Evolutionary conservation across 2,329 filamentous ascomycete species (phyloP), one percentile per base, ranked within the genome.

Genomic region (Phialocephala subalpina): DNA sequence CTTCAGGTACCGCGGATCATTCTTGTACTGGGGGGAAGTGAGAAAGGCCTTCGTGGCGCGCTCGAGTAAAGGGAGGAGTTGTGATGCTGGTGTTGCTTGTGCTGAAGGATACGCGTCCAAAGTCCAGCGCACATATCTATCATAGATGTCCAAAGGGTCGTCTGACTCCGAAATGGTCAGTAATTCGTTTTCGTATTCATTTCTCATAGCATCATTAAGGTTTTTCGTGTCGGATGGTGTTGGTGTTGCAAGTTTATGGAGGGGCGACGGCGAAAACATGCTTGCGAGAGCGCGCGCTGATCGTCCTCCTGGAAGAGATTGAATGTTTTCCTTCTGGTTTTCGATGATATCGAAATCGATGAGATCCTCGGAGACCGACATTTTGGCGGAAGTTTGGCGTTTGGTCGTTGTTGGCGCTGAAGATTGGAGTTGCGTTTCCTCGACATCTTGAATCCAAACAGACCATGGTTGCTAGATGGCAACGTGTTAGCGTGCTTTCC

Each of bases 111-210:
- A 99, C 61, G 95, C 92, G 78, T 97, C 93, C 33, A 98, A 83
- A 0, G 94, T 97, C 96, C 96, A 99, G 80, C 93, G 93, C 65
- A 98, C 93, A 77, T 99, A 99, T 77, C 96, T 90, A 78, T 98
- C 95, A 81, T 93, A 99, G 68, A 97, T 87, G 74, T 98, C 96
- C 57, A 99, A 88, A 0, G 96, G 96, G 75, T 99, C 96, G 77
- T 99, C 96, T 0, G 92, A 93, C 77, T 99, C 96, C 69, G 88
- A 87, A 59, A 97, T 90, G 57, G 84, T 87, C 52, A 88, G 84
- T 20, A 98, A 80, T 78, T 98, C 96, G 14, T 88, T 86, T 79
- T 99, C 96, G 73, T 93, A 98, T 75, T 95, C 91, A 73, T 91
- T 88, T 71, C 95, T 88, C 72, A 92, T 91, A 63, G 86, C 87